Evolutionary conservation across 805 yeast species (phyloP), one percentile per base, ranked within the genome.

Genomic region (Metschnikowia arizonensis): DNA sequence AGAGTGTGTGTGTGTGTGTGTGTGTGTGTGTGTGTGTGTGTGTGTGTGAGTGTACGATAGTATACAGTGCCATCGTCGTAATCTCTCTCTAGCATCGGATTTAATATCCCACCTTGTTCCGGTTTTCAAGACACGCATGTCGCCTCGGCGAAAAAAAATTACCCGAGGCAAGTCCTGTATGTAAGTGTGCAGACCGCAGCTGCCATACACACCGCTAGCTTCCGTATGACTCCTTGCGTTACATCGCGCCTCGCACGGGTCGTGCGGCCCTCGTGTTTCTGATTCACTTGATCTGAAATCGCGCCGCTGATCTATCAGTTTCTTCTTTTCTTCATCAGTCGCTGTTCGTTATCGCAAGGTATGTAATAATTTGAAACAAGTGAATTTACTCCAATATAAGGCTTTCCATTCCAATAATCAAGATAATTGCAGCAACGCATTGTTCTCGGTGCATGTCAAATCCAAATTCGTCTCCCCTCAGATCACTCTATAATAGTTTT

Each of bases 321-420:
- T 40, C 46, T 44, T 42, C 49, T 50, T 50, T 49, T 48, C 48
- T 47, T 46, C 45, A 37, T 29, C 42, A 35, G 50, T 49, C 54
- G 53, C 54, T 54, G 56, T 48, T 47, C 41, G 57, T 54, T 53
- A 49, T 53, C 54, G 55, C 52, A 50, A 54, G 56, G 58, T 54
- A 54, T 54, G 58, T 54, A 39, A 11, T 19, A 9, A 15, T 19
- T n/a, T 7, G 12, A 34, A n/a, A n/a, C 19, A 23, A 23, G 10
- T 3, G 12, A 24, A 5, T n/a, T 4, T n/a, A 3, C 5, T 18
- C 12, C n/a, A 15, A 7, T 21, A 15, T 6, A 15, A 15, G 5
- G 12, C 4, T 9, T 30, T 6, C n/a, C 19, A 28, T 28, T 5
- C 15, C 14, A 5, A n/a, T 6, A 12, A 5, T n/a, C 31, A 28